phyloP scores from a whole-genome alignment of 2,329 filamentous ascomycete genomes.

The Xylaria sp. region DNA sequence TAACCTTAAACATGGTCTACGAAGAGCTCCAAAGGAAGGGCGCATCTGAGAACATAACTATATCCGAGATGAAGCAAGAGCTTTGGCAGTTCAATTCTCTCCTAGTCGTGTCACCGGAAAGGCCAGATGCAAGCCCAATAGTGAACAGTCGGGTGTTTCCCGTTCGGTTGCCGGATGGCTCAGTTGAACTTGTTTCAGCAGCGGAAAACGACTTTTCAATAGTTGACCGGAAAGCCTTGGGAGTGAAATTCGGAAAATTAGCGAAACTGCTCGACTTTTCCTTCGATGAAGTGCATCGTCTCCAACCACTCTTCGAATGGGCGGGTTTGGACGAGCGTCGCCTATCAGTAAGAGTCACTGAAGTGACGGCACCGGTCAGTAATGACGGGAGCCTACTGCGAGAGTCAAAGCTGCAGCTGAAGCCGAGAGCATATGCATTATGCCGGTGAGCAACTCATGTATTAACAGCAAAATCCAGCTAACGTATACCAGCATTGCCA shows the following conservation, averaged over 20 bases:
- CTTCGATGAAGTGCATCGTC: slow-evolving; percentile 47
- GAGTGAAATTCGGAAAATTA: slow-evolving; percentile 43
- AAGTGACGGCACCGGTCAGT: slow-evolving; percentile 47
- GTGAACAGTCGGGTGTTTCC: slow-evolving; percentile 42
- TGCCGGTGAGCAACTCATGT: slow-evolving; percentile 6
- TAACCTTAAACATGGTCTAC: slow-evolving; percentile 49
- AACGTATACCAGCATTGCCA: slow-evolving; percentile 1
- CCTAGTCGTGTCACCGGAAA: slow-evolving; percentile 36
- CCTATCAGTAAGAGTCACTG: slow-evolving; percentile 50
- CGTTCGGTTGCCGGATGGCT: slow-evolving; percentile 38
- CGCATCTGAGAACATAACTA: slow-evolving; percentile 9
- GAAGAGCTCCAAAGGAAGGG: slow-evolving; percentile 47
- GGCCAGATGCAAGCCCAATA: not conserved
- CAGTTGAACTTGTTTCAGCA: slow-evolving; percentile 28
- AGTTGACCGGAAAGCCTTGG: slow-evolving; percentile 49
- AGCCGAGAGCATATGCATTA: slow-evolving; percentile 17
- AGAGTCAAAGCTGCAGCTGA: slow-evolving; percentile 1
- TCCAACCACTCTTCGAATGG: slow-evolving; percentile 53
- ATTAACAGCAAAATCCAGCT: not conserved
- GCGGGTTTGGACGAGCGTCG: slow-evolving; percentile 47
- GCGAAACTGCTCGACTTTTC: slow-evolving; percentile 52
- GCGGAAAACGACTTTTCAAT: slow-evolving; percentile 48
- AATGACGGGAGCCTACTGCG: slow-evolving; percentile 41
- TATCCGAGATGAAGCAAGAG: slow-evolving; percentile 46
- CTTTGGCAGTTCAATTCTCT: slow-evolving; percentile 52